Conservation (phyloP, 208 protist genomes). For the Histomonas meleagridis region DNA sequence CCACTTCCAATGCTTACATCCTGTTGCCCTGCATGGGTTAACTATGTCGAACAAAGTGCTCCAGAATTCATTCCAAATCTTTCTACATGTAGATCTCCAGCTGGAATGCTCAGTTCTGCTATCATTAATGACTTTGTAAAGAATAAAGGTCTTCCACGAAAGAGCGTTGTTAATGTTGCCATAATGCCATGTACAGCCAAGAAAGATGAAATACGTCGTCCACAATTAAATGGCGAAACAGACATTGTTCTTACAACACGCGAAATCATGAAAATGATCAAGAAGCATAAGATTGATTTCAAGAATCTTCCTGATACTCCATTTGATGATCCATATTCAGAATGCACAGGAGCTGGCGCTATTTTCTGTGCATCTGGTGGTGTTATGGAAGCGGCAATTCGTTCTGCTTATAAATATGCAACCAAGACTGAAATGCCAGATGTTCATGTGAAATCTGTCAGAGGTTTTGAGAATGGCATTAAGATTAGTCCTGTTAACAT, state of each 20-base stretch:
- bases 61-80: slow-evolving; percentile 1
- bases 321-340: background rate
- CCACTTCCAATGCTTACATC: slow-evolving; percentile 51
- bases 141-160: background rate
- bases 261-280: slow-evolving; percentile 45
- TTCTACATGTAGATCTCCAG: background rate
- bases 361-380: slow-evolving; percentile 46
- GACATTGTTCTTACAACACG: slow-evolving; percentile 50
- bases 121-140: background rate
- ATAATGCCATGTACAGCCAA: slow-evolving; percentile 54
- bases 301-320: background rate
- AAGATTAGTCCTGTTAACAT: background rate
- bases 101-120: background rate
- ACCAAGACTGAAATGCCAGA: background rate
- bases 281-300: background rate
- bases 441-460: background rate
- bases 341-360: background rate
- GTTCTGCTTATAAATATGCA: slow-evolving; percentile 26
- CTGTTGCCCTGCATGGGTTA: slow-evolving; percentile 53
- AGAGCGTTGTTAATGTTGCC: background rate
- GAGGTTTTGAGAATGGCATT: background rate
- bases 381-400: slow-evolving; percentile 53
- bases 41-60: slow-evolving; percentile 32
- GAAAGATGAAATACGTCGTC: background rate
- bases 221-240: background rate